Conservation (phyloP, 2,329 filamentous ascomycete genomes). For the Penicillium sp. region DNA sequence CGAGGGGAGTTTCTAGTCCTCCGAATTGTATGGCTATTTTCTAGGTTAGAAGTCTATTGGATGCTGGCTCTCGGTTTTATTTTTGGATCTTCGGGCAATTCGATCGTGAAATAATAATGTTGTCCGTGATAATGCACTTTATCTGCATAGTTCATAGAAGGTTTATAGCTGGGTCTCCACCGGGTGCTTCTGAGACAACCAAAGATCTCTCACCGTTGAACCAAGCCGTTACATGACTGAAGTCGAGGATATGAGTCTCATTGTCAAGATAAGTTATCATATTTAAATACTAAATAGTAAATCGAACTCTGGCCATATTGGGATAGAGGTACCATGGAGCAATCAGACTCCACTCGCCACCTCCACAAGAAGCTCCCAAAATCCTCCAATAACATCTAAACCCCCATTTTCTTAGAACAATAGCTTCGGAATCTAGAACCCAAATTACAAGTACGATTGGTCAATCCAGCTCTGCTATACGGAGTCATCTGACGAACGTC, state of each 20-base stretch:
- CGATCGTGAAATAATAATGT: too few relatives aligned
- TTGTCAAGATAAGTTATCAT: too few relatives aligned
- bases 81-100: too few relatives aligned
- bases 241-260: too few relatives aligned
- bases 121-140: too few relatives aligned
- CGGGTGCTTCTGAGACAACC: too few relatives aligned
- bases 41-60: conserved; percentile 10
- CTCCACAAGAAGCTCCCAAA: conserved; percentile 4
- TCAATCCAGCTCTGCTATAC: neutral
- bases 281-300: neutral
- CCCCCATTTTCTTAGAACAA: neutral
- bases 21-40: conserved; percentile 48
- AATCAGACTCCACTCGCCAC: conserved; percentile 6
- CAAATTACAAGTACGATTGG: neutral
- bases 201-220: too few relatives aligned
- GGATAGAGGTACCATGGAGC: conserved; percentile 6
- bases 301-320: neutral
- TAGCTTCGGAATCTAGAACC: neutral
- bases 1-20: conserved; percentile 42
- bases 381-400: conserved; percentile 2
- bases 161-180: too few relatives aligned
- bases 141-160: too few relatives aligned
- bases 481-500: conserved; percentile 15
- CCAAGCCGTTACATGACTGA: too few relatives aligned
- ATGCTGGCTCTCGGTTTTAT: too few relatives aligned